Evolutionary conservation across 441 rosid genomes (phyloP).

Genomic region (Viola pubescens): DNA sequence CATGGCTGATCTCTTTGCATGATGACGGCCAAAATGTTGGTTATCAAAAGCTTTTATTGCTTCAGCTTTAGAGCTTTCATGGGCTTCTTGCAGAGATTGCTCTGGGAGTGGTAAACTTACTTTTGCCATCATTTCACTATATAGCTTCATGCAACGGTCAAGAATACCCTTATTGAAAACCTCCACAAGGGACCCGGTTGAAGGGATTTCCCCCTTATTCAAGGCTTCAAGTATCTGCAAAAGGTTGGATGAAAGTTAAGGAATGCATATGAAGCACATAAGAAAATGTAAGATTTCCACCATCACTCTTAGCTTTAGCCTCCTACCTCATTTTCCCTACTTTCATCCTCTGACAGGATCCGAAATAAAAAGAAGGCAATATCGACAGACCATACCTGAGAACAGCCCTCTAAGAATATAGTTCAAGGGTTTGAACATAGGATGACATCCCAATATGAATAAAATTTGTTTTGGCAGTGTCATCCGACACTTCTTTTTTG

Average conservation of each 20-base stretch:
- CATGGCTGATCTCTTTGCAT: constrained; percentile 71
- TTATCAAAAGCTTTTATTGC: constrained; percentile 67
- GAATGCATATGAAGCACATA: constrained; percentile 14
- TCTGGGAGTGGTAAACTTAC: constrained; percentile 59
- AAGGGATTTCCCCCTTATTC: constrained; percentile 98
- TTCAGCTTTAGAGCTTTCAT: constrained; percentile 48
- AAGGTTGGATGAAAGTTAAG: constrained; percentile 12
- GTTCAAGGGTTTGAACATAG: too few relatives aligned
- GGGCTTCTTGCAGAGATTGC: constrained; percentile 55
- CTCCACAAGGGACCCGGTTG: constrained; percentile 98
- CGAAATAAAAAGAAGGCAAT: background rate
- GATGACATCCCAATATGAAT: too few relatives aligned
- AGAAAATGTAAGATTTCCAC: constrained; percentile 1
- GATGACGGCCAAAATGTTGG: constrained; percentile 92
- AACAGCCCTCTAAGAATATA: background rate
- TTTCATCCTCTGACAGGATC: background rate
- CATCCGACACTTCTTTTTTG: too few relatives aligned
- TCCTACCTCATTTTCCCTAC: background rate
- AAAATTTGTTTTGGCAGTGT: too few relatives aligned
- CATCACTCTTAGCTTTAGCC: background rate
- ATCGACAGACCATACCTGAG: background rate
- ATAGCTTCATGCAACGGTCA: constrained; percentile 74
- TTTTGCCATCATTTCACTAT: constrained; percentile 57
- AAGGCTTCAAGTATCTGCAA: constrained; percentile 92
- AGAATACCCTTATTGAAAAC: constrained; percentile 89